Percentiles rank a stretch among this genome's conserved stretches.
These are phyloP conservation scores for Lasiosphaeris hirsuta DNA, from an alignment of 495 filamentous ascomycete species.

Conservation along the genomic window DNA sequence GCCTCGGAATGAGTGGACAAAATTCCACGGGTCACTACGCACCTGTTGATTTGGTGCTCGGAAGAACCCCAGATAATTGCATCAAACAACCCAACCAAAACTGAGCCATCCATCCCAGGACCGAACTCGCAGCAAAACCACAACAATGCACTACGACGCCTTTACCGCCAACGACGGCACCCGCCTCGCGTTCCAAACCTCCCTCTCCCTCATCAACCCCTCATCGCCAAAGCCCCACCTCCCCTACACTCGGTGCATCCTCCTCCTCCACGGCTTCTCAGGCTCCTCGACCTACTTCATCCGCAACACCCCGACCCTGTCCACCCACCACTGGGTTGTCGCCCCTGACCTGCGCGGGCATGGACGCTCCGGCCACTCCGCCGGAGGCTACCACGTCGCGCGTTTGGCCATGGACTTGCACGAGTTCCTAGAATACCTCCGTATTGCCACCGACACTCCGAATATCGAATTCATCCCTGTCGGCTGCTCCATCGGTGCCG, in stretches of 20 bases:
- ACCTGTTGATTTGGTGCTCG: no score
- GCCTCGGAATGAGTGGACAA: no score
- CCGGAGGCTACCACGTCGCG: slow-evolving; percentile 43
- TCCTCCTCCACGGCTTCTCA: slow-evolving; percentile 47
- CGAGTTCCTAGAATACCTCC: slow-evolving; percentile 32
- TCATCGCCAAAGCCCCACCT: neutral
- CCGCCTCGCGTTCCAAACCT: slow-evolving; percentile 31
- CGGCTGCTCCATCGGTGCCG: slow-evolving; percentile 45
- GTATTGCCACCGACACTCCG: neutral
- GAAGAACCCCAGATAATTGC: no score
- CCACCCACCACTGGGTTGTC: slow-evolving; percentile 31
- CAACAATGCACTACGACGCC: slow-evolving; percentile 25
- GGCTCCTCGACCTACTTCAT: slow-evolving; percentile 43
- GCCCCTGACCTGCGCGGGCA: slow-evolving; percentile 46
- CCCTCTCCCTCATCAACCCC: slow-evolving; percentile 18
- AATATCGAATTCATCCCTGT: slow-evolving; percentile 28
- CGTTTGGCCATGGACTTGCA: slow-evolving; percentile 42
- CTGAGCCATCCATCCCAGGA: no score
- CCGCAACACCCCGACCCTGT: slow-evolving; percentile 33
- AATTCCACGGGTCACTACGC: no score
- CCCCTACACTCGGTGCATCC: slow-evolving; percentile 20
- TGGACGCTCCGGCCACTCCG: slow-evolving; percentile 32
- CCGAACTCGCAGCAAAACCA: neutral
- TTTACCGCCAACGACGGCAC: slow-evolving; percentile 32
- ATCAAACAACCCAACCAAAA: no score